Base-by-base conservation (phyloP, 352 stramenopile genomes). In the Phytophthora colocasiae region DNA sequence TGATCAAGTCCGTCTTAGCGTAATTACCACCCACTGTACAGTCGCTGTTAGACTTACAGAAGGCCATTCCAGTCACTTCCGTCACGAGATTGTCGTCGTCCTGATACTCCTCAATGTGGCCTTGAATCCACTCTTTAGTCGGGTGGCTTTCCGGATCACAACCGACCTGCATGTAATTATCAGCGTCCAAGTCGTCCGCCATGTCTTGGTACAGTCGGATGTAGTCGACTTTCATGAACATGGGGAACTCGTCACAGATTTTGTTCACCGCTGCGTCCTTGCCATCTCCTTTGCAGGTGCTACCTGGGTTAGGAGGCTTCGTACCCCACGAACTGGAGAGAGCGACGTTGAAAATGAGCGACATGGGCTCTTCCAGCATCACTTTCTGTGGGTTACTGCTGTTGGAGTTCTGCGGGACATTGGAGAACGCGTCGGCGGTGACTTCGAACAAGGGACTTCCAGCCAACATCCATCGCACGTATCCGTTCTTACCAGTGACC, bases 261-360 rank as follows among this genome's bases (percentile, higher is more conserved):
- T 69, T 68, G 47, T 85, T 86, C 17, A 68, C 82, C 80, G 63
- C 87, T 22, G 58, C 58, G 45, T 77, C 63, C 12, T 48, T 62
- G 24, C 73, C 58, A 19, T 73, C 63, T 8, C 73, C 77, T 24
- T 67, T 50, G 14, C 69, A 77, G 0, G 64, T 36, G 1, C 10
- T 48, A 12, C 69, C 69, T 14, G 64, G 31, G 26, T 77, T 77
- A 6, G 69, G 71, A 41, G 71, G 71, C 36, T 38, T 68, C 7
- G 66, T 69, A 14, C 69, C 74, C 76, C 76, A 84, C 4, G 90
- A 96, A 17, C 81, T 94, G 0, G 90, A 97, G 22, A 98, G 77
- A 4, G 93, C 95, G 0, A 92, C 95, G 77, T 98, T 98, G 45
- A 98, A 84, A 55, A 98, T 97, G 19, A 98, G 58, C 58, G 97